These are phyloP conservation scores for Hericium coralloides DNA, from an alignment of 768 basidiomycete species.

Conservation along the genomic window DNA sequence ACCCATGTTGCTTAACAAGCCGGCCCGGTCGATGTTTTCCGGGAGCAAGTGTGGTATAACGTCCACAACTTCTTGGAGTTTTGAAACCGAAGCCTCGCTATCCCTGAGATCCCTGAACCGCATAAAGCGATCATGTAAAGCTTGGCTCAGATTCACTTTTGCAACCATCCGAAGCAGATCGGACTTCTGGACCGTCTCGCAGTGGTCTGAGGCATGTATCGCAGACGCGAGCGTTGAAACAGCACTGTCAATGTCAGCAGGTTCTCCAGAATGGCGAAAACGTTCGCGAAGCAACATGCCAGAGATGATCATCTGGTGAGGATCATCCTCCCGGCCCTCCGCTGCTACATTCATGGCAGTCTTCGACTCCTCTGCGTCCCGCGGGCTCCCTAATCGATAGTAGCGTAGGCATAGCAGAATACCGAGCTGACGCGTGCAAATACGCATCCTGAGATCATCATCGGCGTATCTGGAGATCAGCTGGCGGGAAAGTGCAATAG, in stretches of 20 bases:
- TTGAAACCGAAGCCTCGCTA: not conserved
- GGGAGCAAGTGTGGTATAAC: not conserved
- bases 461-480: too few relatives aligned
- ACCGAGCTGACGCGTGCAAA: too few relatives aligned
- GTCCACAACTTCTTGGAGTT: not conserved
- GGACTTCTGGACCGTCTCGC: not conserved
- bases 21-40: not conserved
- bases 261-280: too few relatives aligned
- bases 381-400: too few relatives aligned
- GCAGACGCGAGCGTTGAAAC: not conserved
- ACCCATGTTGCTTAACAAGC: not conserved
- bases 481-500: too few relatives aligned
- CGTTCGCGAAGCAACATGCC: too few relatives aligned
- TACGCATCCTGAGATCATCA: too few relatives aligned
- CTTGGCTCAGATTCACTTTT: not conserved
- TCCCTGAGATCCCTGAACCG: not conserved
- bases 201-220: not conserved
- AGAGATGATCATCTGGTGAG: too few relatives aligned
- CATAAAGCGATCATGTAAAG: not conserved
- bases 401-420: too few relatives aligned
- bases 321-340: too few relatives aligned
- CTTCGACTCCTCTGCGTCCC: too few relatives aligned
- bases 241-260: not conserved
- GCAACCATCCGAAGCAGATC: not conserved
- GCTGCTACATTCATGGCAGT: too few relatives aligned